phyloP scores from a whole-genome alignment of 352 stramenopile species.

The Globisporangium irregulare region DNA sequence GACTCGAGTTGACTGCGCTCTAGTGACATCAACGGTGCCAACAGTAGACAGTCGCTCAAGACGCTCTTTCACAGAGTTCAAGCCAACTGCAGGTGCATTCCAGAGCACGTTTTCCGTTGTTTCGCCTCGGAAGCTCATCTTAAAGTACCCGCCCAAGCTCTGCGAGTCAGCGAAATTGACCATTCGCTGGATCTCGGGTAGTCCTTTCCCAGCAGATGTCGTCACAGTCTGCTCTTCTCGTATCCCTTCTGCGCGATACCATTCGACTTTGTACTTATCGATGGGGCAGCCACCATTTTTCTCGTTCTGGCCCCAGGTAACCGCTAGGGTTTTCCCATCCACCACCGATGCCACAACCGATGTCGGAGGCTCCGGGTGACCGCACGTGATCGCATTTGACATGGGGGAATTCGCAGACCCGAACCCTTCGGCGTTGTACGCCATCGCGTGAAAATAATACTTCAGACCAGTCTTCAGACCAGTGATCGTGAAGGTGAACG shows the following conservation, averaged over 20 bases:
- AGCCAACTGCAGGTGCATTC: constrained; percentile 51
- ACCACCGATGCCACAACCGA: constrained; percentile 48
- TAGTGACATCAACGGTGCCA: constrained; percentile 57
- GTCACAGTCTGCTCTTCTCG: constrained; percentile 76
- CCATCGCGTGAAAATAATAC: constrained; percentile 83
- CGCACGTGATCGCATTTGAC: constrained; percentile 50
- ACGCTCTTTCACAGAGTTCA: constrained; percentile 65
- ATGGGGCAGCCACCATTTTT: constrained; percentile 36
- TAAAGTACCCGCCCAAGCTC: constrained; percentile 66
- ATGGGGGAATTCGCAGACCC: constrained; percentile 57
- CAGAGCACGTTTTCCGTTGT: constrained; percentile 64
- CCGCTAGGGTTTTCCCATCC: constrained; percentile 49
- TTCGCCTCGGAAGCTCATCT: constrained; percentile 56
- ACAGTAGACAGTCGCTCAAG: constrained; percentile 65
- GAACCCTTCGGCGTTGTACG: constrained; percentile 74
- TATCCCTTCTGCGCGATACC: constrained; percentile 56
- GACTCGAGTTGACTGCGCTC: constrained; percentile 39
- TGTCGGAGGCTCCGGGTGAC: constrained; percentile 41
- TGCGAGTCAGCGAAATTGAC: constrained; percentile 53
- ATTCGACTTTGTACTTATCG: constrained; percentile 75
- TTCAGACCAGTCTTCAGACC: constrained; percentile 43
- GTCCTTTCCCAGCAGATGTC: constrained; percentile 58
- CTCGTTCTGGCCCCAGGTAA: constrained; percentile 43
- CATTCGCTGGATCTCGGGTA: constrained; percentile 66
- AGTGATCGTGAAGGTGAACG: constrained; percentile 68